A percentile compares a stretch with the other conserved stretches of the same genome.
Evolutionary conservation across 805 yeast species (phyloP).

Genomic region (Naumovozyma castellii): DNA sequence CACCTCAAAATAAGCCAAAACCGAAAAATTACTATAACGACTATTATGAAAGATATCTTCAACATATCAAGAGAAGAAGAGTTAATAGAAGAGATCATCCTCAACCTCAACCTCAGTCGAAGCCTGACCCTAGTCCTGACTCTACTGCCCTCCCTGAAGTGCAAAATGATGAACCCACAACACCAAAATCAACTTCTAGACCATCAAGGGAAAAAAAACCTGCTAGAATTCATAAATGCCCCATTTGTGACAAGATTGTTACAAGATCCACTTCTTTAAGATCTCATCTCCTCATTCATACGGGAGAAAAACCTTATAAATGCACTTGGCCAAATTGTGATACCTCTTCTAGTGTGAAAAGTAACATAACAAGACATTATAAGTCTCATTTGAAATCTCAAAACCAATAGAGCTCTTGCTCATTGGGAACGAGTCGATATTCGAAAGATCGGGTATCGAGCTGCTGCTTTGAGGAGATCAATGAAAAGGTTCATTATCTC

Average conservation of each 20-base stretch:
- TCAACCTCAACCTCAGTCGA: too few relatives aligned
- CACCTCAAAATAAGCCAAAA: background rate
- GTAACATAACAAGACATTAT: conserved; percentile 70
- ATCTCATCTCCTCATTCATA: conserved; percentile 67
- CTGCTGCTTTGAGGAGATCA: too few relatives aligned
- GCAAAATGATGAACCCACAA: background rate
- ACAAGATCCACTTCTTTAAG: conserved; percentile 70
- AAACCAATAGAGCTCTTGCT: too few relatives aligned
- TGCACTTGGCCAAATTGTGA: conserved; percentile 57
- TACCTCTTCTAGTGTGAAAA: conserved; percentile 57
- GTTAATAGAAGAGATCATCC: background rate
- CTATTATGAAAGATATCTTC: background rate
- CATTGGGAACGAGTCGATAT: too few relatives aligned
- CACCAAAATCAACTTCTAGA: background rate
- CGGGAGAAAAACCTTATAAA: conserved; percentile 58
- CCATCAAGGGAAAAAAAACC: conserved; percentile 21
- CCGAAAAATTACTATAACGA: background rate
- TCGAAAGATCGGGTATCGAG: too few relatives aligned
- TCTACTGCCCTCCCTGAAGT: background rate
- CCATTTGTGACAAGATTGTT: conserved; percentile 57
- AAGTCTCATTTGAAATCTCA: conserved; percentile 40
- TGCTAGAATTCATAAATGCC: conserved; percentile 20
- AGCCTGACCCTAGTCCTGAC: background rate
- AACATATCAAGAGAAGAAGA: background rate
- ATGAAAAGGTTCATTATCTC: too few relatives aligned